A percentile compares a stretch with the other conserved stretches of the same genome.
phyloP scores from a whole-genome alignment of 106 monocot species.

The Hemerocallis citrina region DNA sequence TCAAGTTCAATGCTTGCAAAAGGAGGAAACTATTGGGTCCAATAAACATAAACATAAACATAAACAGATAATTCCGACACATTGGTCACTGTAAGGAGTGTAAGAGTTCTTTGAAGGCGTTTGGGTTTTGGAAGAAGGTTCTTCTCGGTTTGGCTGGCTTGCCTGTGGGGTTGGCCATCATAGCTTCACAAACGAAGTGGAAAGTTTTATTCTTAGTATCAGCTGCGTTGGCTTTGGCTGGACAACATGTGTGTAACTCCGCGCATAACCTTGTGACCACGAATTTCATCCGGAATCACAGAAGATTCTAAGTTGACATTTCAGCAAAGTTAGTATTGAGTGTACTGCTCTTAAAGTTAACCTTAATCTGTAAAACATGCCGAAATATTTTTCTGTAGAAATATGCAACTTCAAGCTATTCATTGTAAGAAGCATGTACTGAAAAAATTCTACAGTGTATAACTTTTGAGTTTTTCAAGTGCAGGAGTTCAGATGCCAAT shows the following conservation, averaged over 20 bases:
- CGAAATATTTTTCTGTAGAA: no score
- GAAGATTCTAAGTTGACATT: no score
- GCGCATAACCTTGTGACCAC: not conserved
- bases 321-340: no score
- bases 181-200: constrained; percentile 8
- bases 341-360: no score
- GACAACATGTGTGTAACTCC: not conserved
- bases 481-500: no score
- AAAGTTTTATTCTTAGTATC: not conserved
- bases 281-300: constrained; percentile 13
- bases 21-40: not conserved
- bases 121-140: constrained; percentile 9
- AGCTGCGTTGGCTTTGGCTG: not conserved
- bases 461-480: no score
- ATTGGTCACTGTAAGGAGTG: constrained; percentile 20
- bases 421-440: no score
- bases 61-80: constrained; percentile 11
- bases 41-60: not conserved
- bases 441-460: no score
- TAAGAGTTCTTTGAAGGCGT: not conserved
- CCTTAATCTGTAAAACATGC: no score
- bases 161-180: constrained; percentile 2
- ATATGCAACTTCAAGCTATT: no score
- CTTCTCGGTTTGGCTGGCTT: not conserved
- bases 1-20: constrained; percentile 14